Evolutionary conservation across 2,329 filamentous ascomycete species (phyloP), one percentile per base, ranked within the genome.

Genomic region (Balansia obtecta): DNA sequence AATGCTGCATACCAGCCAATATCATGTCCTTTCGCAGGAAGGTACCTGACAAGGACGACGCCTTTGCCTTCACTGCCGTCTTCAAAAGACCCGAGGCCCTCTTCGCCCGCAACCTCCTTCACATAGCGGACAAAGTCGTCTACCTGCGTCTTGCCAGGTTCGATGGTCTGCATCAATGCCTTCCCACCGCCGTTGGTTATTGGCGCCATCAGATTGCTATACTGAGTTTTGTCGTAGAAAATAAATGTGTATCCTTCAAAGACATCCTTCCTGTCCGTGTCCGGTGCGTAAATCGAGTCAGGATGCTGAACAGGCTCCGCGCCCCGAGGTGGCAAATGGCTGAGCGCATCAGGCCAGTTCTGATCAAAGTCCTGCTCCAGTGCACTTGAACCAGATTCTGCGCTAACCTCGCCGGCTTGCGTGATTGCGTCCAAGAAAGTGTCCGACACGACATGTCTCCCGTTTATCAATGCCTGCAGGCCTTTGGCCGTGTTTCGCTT

Each of bases 401-500:
- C 76, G 0, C 71, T 68, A 6, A 55, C 57, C 0, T 71, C 73
- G 1, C 82, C 76, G 6, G 77, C 83, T 41, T 76, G 71, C 1
- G 82, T 72, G 1, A 97, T 68, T 0, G 85, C 84, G 54, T 89
- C 80, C 13, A 95, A 72, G 57, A 86, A 97, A 0, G 77, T 74
- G 50, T 79, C 74, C 3, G 80, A 80, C 11, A 97, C 88, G 41
- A 97, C 83, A 57, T 82, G 80, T 64, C 78, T 85, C 13, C 80
- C 88, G 59, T 89, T 86, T 38, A 96, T 83, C 10, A 98, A 72
- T 2, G 88, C 91, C 61, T 94, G 88, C 2, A 98, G 73, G 0
- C 87, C 88, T 56, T 88, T 89, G 0, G 90, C 79, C 0, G 88
- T 91, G 64, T 97, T 98, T 45, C 93, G 79, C 67, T 95, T 96